Conservation (phyloP, 2,329 filamentous ascomycete species). For the Pseudofabraea citricarpa region DNA sequence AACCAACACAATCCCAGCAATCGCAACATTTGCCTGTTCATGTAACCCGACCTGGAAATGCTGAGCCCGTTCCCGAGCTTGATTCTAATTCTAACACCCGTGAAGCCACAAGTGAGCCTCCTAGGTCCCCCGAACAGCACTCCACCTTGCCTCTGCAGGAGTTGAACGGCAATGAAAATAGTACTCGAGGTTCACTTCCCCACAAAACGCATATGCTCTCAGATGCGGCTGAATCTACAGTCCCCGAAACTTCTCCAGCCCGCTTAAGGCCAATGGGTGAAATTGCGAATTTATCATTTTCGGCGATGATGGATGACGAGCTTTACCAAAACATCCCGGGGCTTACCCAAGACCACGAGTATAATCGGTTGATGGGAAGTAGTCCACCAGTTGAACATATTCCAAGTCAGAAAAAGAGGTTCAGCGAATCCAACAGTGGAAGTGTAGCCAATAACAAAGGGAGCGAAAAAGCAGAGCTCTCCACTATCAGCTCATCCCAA, state of each 20-base stretch:
- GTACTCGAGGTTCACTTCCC: not conserved
- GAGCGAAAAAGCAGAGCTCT: not conserved
- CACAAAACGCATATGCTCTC: constrained; percentile 2
- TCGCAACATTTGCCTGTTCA: not conserved
- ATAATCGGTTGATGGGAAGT: constrained; percentile 12
- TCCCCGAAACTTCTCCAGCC: constrained; percentile 28
- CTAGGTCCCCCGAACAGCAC: not conserved
- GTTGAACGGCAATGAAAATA: constrained; percentile 7
- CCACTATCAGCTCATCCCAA: no score
- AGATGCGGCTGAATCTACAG: constrained; percentile 9
- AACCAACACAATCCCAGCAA: not conserved
- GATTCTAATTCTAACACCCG: constrained; percentile 1
- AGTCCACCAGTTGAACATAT: constrained; percentile 3
- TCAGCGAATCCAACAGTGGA: not conserved
- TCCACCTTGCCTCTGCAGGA: constrained; percentile 12
- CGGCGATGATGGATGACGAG: constrained; percentile 9
- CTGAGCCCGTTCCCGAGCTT: not conserved
- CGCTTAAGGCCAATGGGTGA: constrained; percentile 21
- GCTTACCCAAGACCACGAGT: constrained; percentile 23
- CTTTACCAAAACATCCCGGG: constrained; percentile 16
- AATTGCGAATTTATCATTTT: constrained; percentile 20
- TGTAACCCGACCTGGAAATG: not conserved
- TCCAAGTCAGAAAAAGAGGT: not conserved
- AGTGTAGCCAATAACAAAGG: not conserved
- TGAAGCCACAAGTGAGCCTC: constrained; percentile 1